Evolutionary conservation across 2,329 filamentous ascomycete genomes (phyloP).

Genomic region (Pochonia chlamydosporia): DNA sequence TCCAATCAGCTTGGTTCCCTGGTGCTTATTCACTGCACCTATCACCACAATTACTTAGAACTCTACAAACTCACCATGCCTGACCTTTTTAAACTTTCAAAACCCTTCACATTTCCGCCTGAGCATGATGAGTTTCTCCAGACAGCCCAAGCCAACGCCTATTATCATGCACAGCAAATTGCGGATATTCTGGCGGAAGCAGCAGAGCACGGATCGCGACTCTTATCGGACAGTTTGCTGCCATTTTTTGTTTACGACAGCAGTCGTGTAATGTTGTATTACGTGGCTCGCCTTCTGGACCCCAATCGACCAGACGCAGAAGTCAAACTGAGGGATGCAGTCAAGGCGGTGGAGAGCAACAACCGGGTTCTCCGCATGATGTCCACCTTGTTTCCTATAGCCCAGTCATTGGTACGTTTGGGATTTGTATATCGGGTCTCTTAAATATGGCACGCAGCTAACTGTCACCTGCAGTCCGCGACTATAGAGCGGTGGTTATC

Average conservation of each 20-base stretch:
- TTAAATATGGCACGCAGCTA: no score
- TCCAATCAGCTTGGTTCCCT: slow-evolving; percentile 40
- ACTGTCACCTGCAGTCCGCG: slow-evolving; percentile 19
- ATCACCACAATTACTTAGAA: slow-evolving; percentile 39
- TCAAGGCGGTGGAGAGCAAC: slow-evolving; percentile 34
- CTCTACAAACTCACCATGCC: slow-evolving; percentile 41
- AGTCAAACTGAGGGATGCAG: slow-evolving; percentile 30
- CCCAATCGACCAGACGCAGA: slow-evolving; percentile 27
- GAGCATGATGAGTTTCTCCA: slow-evolving; percentile 31
- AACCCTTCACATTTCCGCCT: slow-evolving; percentile 32
- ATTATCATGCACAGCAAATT: slow-evolving; percentile 32
- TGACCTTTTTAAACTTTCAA: slow-evolving; percentile 35
- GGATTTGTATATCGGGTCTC: no score
- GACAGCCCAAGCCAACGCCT: slow-evolving; percentile 30
- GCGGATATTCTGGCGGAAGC: slow-evolving; percentile 32
- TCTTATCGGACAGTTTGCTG: slow-evolving; percentile 37
- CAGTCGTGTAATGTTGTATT: slow-evolving; percentile 41
- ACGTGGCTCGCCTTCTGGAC: slow-evolving; percentile 37
- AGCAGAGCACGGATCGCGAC: slow-evolving; percentile 32
- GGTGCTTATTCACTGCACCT: slow-evolving; percentile 39
- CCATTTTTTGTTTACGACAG: slow-evolving; percentile 42
- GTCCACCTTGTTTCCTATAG: slow-evolving; percentile 31
- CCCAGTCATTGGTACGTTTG: slow-evolving; percentile 29
- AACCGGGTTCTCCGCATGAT: slow-evolving; percentile 29
- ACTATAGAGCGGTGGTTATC: slow-evolving; percentile 33